Percentiles rank a stretch among this genome's conserved stretches.
Evolutionary conservation across 257 asterid species (phyloP).

Genomic region (Cinchona pubescens): DNA sequence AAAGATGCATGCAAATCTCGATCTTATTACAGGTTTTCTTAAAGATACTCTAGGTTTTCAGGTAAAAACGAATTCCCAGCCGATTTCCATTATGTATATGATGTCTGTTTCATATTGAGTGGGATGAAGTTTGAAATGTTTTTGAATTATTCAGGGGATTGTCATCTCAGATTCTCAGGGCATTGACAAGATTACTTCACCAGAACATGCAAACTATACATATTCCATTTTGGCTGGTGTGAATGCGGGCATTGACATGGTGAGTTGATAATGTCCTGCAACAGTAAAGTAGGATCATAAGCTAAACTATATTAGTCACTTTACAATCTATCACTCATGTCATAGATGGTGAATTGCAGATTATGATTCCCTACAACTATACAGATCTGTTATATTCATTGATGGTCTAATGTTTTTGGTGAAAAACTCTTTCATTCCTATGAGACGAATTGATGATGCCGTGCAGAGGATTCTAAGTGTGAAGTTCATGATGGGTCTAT

Average conservation of each 20-base stretch:
- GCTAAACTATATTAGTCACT: too few relatives aligned
- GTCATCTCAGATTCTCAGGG: conserved; percentile 46
- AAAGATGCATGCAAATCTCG: conserved; percentile 63
- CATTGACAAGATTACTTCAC: conserved; percentile 37
- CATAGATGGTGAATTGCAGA: conserved; percentile 29
- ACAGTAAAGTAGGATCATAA: conserved; percentile 40
- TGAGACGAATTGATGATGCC: conserved; percentile 68
- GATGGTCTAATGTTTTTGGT: conserved; percentile 53
- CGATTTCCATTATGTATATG: not conserved
- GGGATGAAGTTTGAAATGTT: conserved; percentile 2
- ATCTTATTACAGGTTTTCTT: conserved; percentile 60
- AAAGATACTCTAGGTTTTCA: conserved; percentile 49
- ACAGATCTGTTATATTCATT: conserved; percentile 57
- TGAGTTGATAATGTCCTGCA: not conserved
- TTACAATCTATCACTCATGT: not conserved
- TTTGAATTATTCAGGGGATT: conserved; percentile 31
- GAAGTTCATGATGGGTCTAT: conserved; percentile 63
- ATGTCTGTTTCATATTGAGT: not conserved
- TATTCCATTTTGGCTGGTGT: conserved; percentile 37
- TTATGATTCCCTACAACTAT: conserved; percentile 61
- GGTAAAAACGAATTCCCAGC: conserved; percentile 22
- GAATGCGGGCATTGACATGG: conserved; percentile 50
- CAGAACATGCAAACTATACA: conserved; percentile 38
- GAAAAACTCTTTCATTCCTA: conserved; percentile 37
- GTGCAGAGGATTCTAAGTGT: conserved; percentile 60